These are phyloP conservation scores for Ustilago loliicola DNA, from an alignment of 1,284 basidiomycete species.

Conservation along the genomic window DNA sequence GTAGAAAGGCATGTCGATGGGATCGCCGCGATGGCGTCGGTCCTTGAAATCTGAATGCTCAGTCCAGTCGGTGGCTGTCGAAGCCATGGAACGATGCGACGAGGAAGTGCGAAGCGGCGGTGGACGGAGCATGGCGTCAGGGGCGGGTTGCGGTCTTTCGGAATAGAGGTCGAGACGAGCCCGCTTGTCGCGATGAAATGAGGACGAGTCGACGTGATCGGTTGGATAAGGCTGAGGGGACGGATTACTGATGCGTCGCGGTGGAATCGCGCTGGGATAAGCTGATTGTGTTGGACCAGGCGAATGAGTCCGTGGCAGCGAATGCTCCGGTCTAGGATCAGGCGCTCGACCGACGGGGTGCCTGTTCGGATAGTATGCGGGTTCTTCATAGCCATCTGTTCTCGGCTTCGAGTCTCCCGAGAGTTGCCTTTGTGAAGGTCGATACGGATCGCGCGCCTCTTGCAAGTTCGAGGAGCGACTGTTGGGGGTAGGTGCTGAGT, in stretches of 20 bases:
- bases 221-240: conserved; percentile 18
- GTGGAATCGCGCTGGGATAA: conserved; percentile 20
- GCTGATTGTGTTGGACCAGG: conserved; percentile 6
- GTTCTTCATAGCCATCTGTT: conserved; percentile 27
- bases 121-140: conserved; percentile 23
- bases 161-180: conserved; percentile 36
- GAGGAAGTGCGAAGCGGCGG: conserved; percentile 29
- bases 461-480: conserved; percentile 6
- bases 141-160: conserved; percentile 19
- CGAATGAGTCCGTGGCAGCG: conserved; percentile 21
- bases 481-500: conserved; percentile 1
- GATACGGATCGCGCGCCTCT: conserved; percentile 24
- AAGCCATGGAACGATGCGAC: conserved; percentile 27
- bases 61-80: conserved; percentile 23
- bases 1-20: conserved; percentile 10
- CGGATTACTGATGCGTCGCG: conserved; percentile 30
- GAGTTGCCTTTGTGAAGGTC: conserved; percentile 8
- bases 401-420: conserved; percentile 22
- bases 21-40: conserved; percentile 21
- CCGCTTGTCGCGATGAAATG: conserved; percentile 42
- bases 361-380: conserved; percentile 18
- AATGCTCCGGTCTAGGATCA: conserved; percentile 23
- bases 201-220: conserved; percentile 14
- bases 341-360: neutral
- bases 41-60: conserved; percentile 19